Percentiles rank a stretch among this genome's conserved stretches.
phyloP scores from a whole-genome alignment of 495 filamentous ascomycete genomes.

The Trypethelium eluteriae region DNA sequence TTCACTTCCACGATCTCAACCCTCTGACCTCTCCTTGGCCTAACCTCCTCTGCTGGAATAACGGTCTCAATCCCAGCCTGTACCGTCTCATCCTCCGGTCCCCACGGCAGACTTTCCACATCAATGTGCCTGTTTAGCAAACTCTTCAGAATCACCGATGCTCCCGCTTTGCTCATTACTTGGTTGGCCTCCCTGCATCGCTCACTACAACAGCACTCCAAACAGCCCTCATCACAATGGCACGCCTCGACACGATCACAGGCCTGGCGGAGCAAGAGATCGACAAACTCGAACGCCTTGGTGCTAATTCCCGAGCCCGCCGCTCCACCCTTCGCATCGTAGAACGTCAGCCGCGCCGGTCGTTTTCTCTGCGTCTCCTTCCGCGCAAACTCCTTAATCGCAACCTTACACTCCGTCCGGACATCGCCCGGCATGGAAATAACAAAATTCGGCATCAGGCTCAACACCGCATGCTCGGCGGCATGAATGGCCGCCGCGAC shows the following conservation, averaged over 20 bases:
- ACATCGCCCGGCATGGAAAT: slow-evolving; percentile 81
- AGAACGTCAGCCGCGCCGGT: slow-evolving; percentile 85
- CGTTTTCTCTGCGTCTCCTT: slow-evolving; percentile 69
- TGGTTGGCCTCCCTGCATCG: slow-evolving; percentile 80
- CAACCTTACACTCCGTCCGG: slow-evolving; percentile 83
- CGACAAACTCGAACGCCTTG: slow-evolving; percentile 89
- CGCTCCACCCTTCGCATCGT: slow-evolving; percentile 84
- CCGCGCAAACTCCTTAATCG: slow-evolving; percentile 70
- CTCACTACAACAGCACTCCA: slow-evolving; percentile 83
- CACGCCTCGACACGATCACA: slow-evolving; percentile 72
- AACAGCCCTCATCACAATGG: slow-evolving; percentile 63
- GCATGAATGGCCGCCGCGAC: slow-evolving; percentile 88
- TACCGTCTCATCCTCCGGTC: slow-evolving; percentile 56
- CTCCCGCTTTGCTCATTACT: slow-evolving; percentile 89
- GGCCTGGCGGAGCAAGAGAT: slow-evolving; percentile 67
- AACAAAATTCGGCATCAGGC: slow-evolving; percentile 81
- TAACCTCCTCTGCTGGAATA: slow-evolving; percentile 59
- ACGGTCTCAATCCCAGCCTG: slow-evolving; percentile 79
- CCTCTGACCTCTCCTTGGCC: slow-evolving; percentile 40
- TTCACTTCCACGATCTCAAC: slow-evolving; percentile 40
- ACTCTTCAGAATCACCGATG: slow-evolving; percentile 66
- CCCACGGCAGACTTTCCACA: slow-evolving; percentile 72
- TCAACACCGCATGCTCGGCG: slow-evolving; percentile 83
- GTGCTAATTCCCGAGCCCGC: slow-evolving; percentile 76
- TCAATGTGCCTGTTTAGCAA: slow-evolving; percentile 70